phyloP scores from a whole-genome alignment of 352 stramenopile genomes.

The Peronospora belbahrii region DNA sequence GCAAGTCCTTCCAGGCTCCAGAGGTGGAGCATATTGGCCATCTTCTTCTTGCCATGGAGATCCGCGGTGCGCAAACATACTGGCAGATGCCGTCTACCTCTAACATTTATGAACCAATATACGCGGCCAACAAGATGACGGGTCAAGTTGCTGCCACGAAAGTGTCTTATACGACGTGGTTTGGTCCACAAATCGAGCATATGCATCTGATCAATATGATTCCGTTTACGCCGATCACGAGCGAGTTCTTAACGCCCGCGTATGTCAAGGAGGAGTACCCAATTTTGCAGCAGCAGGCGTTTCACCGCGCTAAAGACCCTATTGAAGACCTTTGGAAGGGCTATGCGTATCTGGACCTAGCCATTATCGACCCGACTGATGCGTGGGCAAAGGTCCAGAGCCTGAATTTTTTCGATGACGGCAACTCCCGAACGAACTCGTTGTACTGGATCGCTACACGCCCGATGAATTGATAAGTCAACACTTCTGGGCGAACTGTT shows the following conservation, averaged over 20 bases:
- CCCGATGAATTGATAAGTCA: conserved; percentile 15
- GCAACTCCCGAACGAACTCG: conserved; percentile 83
- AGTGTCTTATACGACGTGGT: conserved; percentile 85
- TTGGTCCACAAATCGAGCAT: conserved; percentile 74
- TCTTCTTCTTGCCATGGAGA: conserved; percentile 89
- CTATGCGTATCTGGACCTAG: conserved; percentile 78
- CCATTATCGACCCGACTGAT: conserved; percentile 63
- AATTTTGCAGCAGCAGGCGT: conserved; percentile 61
- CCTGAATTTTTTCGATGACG: conserved; percentile 78
- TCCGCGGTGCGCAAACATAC: conserved; percentile 91
- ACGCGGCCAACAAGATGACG: conserved; percentile 78
- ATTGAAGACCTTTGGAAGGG: conserved; percentile 78
- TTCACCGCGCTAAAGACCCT: conserved; percentile 44
- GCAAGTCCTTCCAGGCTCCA: conserved; percentile 60
- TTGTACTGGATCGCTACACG: conserved; percentile 86
- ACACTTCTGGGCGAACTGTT: background rate
- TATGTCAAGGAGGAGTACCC: conserved; percentile 80
- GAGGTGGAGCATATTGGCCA: conserved; percentile 84
- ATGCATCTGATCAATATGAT: conserved; percentile 90
- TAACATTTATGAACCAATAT: conserved; percentile 66
- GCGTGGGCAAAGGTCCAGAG: conserved; percentile 64
- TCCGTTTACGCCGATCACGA: conserved; percentile 84
- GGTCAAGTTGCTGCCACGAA: conserved; percentile 72
- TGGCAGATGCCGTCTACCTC: conserved; percentile 88
- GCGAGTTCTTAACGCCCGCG: conserved; percentile 48